phyloP scores from a whole-genome alignment of 2,329 filamentous ascomycete genomes.

The Arthrobotrys megalospora region DNA sequence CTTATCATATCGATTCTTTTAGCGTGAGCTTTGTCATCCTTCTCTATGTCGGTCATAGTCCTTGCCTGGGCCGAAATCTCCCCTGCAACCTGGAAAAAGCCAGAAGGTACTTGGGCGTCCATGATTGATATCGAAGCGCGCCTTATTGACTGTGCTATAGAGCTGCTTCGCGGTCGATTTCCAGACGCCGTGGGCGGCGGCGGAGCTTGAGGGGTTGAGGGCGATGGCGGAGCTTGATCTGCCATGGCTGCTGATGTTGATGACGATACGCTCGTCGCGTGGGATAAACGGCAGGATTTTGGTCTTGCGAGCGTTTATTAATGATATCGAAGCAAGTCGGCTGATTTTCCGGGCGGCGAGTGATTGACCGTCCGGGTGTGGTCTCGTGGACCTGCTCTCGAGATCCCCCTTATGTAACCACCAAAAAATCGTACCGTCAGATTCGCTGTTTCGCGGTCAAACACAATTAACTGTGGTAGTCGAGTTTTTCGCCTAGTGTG shows the following conservation, averaged over 20 bases:
- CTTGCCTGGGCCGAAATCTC: constrained; percentile 61
- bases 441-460: constrained; percentile 25
- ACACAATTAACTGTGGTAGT: constrained; percentile 6
- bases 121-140: constrained; percentile 55
- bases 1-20: constrained; percentile 43
- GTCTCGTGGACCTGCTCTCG: constrained; percentile 53
- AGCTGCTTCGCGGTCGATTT: constrained; percentile 51
- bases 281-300: constrained; percentile 10
- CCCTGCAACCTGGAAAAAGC: constrained; percentile 58
- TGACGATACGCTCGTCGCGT: constrained; percentile 39
- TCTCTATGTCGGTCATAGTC: constrained; percentile 56
- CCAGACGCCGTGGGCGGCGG: constrained; percentile 18
- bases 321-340: constrained; percentile 28
- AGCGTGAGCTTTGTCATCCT: constrained; percentile 52
- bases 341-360: constrained; percentile 52
- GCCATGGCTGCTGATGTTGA: constrained; percentile 33
- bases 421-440: constrained; percentile 10
- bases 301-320: constrained; percentile 46
- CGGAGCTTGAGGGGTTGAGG: constrained; percentile 23
- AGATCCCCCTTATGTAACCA: constrained; percentile 30
- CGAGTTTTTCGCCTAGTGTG: background rate
- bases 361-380: constrained; percentile 38
- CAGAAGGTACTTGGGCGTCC: constrained; percentile 49
- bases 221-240: constrained; percentile 41
- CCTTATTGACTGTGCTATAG: constrained; percentile 47